These are phyloP conservation scores for Cryptosporidium sp. DNA, from an alignment of 169 alveolate species.

Conservation along the genomic window DNA sequence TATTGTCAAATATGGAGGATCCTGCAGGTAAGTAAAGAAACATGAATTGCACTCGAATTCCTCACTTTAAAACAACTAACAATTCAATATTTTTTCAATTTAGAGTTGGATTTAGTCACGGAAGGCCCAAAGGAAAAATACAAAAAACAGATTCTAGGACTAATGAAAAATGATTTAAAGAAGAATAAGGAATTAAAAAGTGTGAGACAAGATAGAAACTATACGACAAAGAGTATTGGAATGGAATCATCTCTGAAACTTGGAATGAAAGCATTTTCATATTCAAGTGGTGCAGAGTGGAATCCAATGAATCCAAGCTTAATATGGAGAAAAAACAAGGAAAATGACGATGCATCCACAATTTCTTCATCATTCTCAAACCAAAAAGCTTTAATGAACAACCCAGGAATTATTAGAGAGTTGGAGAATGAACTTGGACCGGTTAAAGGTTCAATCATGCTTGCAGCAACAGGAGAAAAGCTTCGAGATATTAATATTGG, in stretches of 20 bases:
- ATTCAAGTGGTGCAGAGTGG: constrained; percentile 72
- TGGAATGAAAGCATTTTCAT: constrained; percentile 35
- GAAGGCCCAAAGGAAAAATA: constrained; percentile 41
- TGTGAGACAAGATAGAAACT: background rate
- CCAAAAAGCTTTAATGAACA: constrained; percentile 57
- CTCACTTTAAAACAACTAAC: background rate
- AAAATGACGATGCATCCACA: constrained; percentile 41
- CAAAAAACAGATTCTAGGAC: constrained; percentile 30
- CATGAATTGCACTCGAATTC: background rate
- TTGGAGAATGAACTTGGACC: constrained; percentile 52
- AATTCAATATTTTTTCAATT: background rate
- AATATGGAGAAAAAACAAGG: constrained; percentile 45
- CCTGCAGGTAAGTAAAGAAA: constrained; percentile 66
- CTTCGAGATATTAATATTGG: constrained; percentile 50
- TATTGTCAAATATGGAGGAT: constrained; percentile 25
- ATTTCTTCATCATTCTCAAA: constrained; percentile 34
- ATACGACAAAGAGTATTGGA: constrained; percentile 20
- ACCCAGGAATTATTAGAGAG: constrained; percentile 59
- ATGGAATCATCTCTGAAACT: constrained; percentile 24
- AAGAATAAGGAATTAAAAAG: background rate
- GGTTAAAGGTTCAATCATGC: constrained; percentile 38
- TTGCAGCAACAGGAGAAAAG: constrained; percentile 63
- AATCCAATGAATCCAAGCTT: constrained; percentile 55
- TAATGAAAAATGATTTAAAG: background rate
- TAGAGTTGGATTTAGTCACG: constrained; percentile 30